These are phyloP conservation scores for Phaeomoniella chlamydospora DNA, from an alignment of 2,329 filamentous ascomycete genomes.

Conservation along the genomic window DNA sequence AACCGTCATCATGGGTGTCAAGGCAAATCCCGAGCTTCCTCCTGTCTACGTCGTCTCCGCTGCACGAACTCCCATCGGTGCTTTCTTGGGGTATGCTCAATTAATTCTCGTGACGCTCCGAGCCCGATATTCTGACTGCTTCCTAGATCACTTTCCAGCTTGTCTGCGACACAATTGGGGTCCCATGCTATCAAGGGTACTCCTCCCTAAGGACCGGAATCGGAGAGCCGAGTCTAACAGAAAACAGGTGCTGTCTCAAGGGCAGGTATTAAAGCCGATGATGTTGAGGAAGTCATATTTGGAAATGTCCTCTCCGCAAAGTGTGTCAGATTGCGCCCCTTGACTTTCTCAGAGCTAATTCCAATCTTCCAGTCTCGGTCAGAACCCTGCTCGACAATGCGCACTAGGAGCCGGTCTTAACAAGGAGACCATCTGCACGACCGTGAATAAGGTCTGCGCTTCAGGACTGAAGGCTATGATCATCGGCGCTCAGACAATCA, in stretches of 20 bases:
- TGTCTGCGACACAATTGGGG: constrained; percentile 76
- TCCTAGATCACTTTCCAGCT: constrained; percentile 68
- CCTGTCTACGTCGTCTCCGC: constrained; percentile 93
- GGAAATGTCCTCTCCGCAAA: constrained; percentile 96
- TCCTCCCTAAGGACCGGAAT: constrained; percentile 11
- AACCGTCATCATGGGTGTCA: not conserved
- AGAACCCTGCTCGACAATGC: constrained; percentile 92
- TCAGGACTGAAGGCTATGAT: constrained; percentile 90
- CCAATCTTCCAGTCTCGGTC: constrained; percentile 54
- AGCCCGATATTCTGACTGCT: constrained; percentile 9
- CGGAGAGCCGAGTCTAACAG: constrained; percentile 5
- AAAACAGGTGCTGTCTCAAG: constrained; percentile 64
- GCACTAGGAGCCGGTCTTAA: constrained; percentile 77
- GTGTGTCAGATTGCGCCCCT: constrained; percentile 31
- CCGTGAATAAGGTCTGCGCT: constrained; percentile 98
- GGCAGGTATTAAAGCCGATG: constrained; percentile 70
- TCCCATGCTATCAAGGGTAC: constrained; percentile 83
- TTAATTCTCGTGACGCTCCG: no score
- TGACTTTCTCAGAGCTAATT: not conserved
- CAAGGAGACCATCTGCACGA: constrained; percentile 69
- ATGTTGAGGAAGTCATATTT: constrained; percentile 94
- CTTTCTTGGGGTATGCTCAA: constrained; percentile 79
- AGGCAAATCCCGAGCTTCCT: constrained; percentile 38
- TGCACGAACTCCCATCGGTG: constrained; percentile 79
- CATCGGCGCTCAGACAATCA: constrained; percentile 90